phyloP scores from a whole-genome alignment of 306 rosid species.

The Gynostemma pentaphyllum region DNA sequence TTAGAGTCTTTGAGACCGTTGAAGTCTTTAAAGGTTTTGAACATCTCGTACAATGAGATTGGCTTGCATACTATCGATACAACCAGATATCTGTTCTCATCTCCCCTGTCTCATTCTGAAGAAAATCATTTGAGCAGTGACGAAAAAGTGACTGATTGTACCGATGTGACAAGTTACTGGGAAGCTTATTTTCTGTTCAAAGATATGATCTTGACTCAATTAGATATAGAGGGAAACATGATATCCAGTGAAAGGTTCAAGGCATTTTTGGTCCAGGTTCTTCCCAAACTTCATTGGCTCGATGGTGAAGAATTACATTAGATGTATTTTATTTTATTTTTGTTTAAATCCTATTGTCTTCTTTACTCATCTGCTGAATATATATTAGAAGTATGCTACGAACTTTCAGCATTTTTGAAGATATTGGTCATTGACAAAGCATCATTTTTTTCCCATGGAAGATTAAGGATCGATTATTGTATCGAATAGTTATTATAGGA shows the following conservation, averaged over 20 bases:
- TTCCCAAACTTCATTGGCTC: conserved; percentile 42
- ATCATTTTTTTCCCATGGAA: background rate
- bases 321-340: background rate
- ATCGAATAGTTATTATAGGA: background rate
- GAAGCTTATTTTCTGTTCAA: conserved; percentile 58
- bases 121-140: conserved; percentile 37
- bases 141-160: conserved; percentile 18
- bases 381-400: background rate
- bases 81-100: conserved; percentile 52
- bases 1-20: conserved; percentile 54
- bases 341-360: background rate
- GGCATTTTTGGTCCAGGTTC: conserved; percentile 41
- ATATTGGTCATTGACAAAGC: background rate
- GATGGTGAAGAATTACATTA: conserved; percentile 29
- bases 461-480: background rate
- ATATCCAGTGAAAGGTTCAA: conserved; percentile 44
- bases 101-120: conserved; percentile 64
- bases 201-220: conserved; percentile 46
- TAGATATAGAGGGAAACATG: conserved; percentile 46
- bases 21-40: conserved; percentile 50
- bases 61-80: conserved; percentile 63
- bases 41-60: conserved; percentile 61
- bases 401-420: background rate
- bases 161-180: conserved; percentile 34
- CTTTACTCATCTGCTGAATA: background rate